Evolutionary conservation across 2,329 filamentous ascomycete species (phyloP).

Genomic region (Parascedosporium putredinis): DNA sequence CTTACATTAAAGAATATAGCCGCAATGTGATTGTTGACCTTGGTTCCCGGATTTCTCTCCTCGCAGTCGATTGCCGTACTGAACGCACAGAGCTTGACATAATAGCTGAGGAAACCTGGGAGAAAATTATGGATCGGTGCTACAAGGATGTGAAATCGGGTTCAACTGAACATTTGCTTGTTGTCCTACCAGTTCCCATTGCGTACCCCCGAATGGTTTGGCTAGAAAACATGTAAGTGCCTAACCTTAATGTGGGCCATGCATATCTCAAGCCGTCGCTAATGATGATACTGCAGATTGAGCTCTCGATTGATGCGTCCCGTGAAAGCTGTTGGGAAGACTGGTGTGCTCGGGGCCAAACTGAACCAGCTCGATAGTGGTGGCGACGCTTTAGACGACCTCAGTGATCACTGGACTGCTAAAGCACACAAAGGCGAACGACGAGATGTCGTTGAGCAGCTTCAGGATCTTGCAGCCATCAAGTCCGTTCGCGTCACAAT

Average conservation of each 20-base stretch:
- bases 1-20: slow-evolving; percentile 81
- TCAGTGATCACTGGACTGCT: slow-evolving; percentile 96
- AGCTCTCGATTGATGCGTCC: slow-evolving; percentile 63
- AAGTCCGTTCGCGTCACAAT: slow-evolving; percentile 89
- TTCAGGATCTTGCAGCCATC: slow-evolving; percentile 87
- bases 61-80: slow-evolving; percentile 85
- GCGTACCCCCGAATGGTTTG: slow-evolving; percentile 68
- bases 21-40: slow-evolving; percentile 78
- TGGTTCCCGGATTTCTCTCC: slow-evolving; percentile 66
- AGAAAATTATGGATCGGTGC: slow-evolving; percentile 76
- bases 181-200: slow-evolving; percentile 74
- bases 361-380: slow-evolving; percentile 87
- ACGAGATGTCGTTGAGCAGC: slow-evolving; percentile 74
- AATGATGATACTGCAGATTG: not conserved
- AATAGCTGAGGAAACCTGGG: slow-evolving; percentile 69
- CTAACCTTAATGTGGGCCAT: too few relatives aligned
- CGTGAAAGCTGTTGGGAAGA: slow-evolving; percentile 76
- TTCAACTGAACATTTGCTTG: slow-evolving; percentile 80
- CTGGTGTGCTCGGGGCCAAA: slow-evolving; percentile 68
- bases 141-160: slow-evolving; percentile 74
- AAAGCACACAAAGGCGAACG: slow-evolving; percentile 90
- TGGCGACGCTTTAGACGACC: slow-evolving; percentile 80
- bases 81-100: slow-evolving; percentile 80
- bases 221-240: slow-evolving; percentile 57
- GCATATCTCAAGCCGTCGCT: too few relatives aligned